Percentiles rank a stretch among this genome's conserved stretches.
Evolutionary conservation across 768 basidiomycete species (phyloP).

Genomic region (Dictyophora rubrovolvata): DNA sequence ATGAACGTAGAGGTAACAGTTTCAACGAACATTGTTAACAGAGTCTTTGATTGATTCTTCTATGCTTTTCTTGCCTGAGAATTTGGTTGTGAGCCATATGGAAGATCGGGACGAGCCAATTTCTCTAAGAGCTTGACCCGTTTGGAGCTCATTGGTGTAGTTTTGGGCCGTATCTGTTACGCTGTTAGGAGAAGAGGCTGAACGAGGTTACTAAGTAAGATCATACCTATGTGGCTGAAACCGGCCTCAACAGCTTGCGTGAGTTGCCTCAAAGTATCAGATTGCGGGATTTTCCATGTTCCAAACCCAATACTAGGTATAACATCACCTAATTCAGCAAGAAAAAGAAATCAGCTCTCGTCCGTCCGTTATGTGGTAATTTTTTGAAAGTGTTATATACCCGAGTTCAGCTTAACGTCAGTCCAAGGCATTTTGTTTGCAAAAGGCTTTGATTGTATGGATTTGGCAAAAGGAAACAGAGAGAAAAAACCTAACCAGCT

Average conservation of each 20-base stretch:
- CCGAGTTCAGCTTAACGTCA: background rate
- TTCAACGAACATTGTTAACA: conserved; percentile 38
- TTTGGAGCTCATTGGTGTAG: conserved; percentile 53
- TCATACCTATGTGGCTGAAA: conserved; percentile 49
- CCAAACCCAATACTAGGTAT: conserved; percentile 51
- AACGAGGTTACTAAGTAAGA: background rate
- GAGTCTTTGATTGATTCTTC: conserved; percentile 47
- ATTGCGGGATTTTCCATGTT: conserved; percentile 56
- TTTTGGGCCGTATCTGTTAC: conserved; percentile 40
- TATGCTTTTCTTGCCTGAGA: conserved; percentile 41
- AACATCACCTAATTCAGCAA: conserved; percentile 26
- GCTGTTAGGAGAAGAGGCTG: background rate
- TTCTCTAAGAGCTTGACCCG: conserved; percentile 41
- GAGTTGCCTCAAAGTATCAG: conserved; percentile 43
- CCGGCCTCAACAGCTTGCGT: conserved; percentile 53
- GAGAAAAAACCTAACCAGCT: too few relatives aligned
- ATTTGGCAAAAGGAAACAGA: background rate
- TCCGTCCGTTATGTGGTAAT: too few relatives aligned
- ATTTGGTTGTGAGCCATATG: conserved; percentile 60
- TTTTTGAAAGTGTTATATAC: background rate
- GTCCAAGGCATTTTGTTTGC: background rate
- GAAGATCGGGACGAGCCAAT: conserved; percentile 47
- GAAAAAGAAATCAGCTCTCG: background rate
- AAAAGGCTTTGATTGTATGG: background rate
- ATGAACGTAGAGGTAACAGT: background rate